Evolutionary conservation across 441 rosid species (phyloP), one percentile per base, ranked within the genome.

Genomic region (Viola pubescens): DNA sequence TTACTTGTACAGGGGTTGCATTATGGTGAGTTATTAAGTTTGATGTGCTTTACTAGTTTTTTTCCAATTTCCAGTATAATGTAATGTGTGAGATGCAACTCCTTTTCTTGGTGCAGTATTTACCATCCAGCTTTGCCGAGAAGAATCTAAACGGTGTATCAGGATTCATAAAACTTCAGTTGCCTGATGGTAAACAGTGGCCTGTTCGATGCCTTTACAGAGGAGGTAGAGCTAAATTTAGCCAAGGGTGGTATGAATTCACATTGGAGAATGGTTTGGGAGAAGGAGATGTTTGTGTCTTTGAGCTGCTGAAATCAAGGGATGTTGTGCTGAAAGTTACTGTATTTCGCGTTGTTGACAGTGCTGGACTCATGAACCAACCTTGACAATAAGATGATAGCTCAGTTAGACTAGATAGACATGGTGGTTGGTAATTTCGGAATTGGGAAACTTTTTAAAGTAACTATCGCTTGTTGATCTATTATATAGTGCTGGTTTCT

Each of bases 211-310:
- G 96, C 68, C 89, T 85, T 16, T 86, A 88, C 63, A 85, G 70
- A 79, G 94, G 88, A 37, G 97, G 99, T 47, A 77, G 87, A 77
- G 97, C 96, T 49, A 94, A 94, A 69, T 74, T 94, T 61, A 90
- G 96, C 69, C 95, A 80, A 72, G 99, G 99, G 58, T 94, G 99
- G 97, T 88, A 85, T 38, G 95, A 90, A 66, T 94, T 94, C 75
- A 72, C 94, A 0, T 64, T 83, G 75, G 96, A 90, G 77, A 94
- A 94, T 65, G 83, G 85, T 58, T 59, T 94, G 73, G 97, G 94
- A 62, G 97, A 90, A 79, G 99, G 99, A 19, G 99, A 94, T 73
- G 97, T 94, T 11, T 88, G 97, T 14, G 76, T 90, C 62, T 86
- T 94, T 37, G 97, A 94, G 82, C 80, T 94, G 64, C 79, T 90